A percentile compares a stretch with the other conserved stretches of the same genome.
Conservation (phyloP, 1,284 basidiomycete genomes). For the Ceratobasidium sp. region DNA sequence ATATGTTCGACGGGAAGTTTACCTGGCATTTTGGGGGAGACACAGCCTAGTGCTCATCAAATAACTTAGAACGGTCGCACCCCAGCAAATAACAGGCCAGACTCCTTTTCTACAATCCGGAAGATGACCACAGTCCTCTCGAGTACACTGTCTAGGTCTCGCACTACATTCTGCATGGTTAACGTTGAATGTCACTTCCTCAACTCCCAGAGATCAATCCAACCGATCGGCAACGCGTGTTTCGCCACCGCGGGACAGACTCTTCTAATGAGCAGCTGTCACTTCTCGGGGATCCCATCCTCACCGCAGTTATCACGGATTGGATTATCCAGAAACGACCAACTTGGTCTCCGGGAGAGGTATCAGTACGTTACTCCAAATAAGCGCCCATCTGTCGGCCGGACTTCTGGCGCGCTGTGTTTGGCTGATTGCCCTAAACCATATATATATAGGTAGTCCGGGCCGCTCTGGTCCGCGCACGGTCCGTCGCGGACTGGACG, state of each 20-base stretch:
- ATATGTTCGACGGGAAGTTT: no score
- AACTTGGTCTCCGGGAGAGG: constrained; percentile 41
- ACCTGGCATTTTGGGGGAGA: not conserved
- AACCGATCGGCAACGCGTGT: constrained; percentile 38
- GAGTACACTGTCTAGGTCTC: not conserved
- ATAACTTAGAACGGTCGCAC: not conserved
- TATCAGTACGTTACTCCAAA: constrained; percentile 20
- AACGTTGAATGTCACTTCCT: constrained; percentile 42
- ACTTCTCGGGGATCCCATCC: constrained; percentile 43
- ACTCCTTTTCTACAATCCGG: not conserved
- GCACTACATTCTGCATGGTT: constrained; percentile 19
- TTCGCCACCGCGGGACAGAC: constrained; percentile 41
- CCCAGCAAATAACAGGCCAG: not conserved
- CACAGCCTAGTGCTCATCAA: constrained; percentile 15
- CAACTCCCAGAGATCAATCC: constrained; percentile 33
- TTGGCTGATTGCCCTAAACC: no score
- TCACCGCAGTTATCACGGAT: constrained; percentile 42
- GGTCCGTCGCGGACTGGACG: constrained; percentile 43
- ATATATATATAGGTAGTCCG: constrained; percentile 38
- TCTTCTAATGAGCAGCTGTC: constrained; percentile 41
- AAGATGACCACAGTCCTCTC: constrained; percentile 18
- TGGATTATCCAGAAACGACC: constrained; percentile 40
- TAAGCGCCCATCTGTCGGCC: not conserved
- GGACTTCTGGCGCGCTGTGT: no score
- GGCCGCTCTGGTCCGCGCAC: constrained; percentile 37